A percentile compares a stretch with the other conserved stretches of the same genome.
These are phyloP conservation scores for Lumnitzera racemosa DNA, from an alignment of 345 rosid species.

Conservation along the genomic window DNA sequence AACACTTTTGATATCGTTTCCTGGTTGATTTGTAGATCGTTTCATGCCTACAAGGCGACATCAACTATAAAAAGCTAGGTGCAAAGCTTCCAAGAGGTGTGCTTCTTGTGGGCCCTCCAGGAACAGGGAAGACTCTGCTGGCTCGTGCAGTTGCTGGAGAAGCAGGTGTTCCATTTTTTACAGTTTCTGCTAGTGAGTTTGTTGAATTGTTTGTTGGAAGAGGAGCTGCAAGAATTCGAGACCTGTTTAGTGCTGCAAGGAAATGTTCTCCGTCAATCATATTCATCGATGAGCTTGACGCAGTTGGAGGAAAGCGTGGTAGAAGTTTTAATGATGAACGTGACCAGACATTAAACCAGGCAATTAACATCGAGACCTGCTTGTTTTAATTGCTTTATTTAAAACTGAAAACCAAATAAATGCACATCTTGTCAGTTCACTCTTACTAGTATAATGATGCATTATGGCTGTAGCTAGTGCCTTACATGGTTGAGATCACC, in stretches of 20 bases:
- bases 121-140: slow-evolving; percentile 91
- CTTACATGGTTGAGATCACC: no score
- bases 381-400: neutral
- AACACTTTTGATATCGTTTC: slow-evolving; percentile 4
- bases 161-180: slow-evolving; percentile 91
- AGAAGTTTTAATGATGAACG: slow-evolving; percentile 97
- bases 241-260: slow-evolving; percentile 72
- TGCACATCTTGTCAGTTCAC: no score
- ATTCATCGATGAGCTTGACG: slow-evolving; percentile 95
- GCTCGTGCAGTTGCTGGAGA: slow-evolving; percentile 98
- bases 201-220: slow-evolving; percentile 97
- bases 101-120: slow-evolving; percentile 92
- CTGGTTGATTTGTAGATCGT: slow-evolving; percentile 51
- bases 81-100: slow-evolving; percentile 91
- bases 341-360: slow-evolving; percentile 95
- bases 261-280: slow-evolving; percentile 83
- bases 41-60: slow-evolving; percentile 90
- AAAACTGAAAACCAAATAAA: no score
- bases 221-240: slow-evolving; percentile 96
- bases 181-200: slow-evolving; percentile 94
- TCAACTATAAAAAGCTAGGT: slow-evolving; percentile 73
- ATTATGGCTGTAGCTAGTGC: no score
- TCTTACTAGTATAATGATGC: no score
- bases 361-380: slow-evolving; percentile 6
- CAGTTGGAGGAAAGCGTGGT: slow-evolving; percentile 97